Evolutionary conservation across 2,329 filamentous ascomycete species (phyloP), one percentile per base, ranked within the genome.

Genomic region (Colletotrichum liaoningense): DNA sequence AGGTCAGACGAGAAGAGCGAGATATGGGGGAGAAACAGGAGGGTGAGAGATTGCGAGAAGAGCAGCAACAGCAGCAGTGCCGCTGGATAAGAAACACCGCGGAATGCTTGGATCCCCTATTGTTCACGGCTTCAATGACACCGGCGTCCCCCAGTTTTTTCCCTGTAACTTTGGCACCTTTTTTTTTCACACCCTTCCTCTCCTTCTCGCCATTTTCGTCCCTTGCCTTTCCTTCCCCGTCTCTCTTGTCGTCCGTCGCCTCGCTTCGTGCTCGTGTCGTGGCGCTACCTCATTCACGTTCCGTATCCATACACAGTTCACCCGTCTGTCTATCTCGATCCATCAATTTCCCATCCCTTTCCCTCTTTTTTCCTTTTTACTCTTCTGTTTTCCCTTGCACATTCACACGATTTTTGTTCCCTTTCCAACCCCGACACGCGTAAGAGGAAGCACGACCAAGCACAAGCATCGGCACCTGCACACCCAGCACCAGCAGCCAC

Each of bases 311-410:
- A 58, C 62, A 59, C 54, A 33, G 63, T 74, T 57, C 60, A 59
- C 54, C 63, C 66, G 67, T 71, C 42, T n/a, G 16, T 49, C 42
- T 49, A n/a, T 49, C 42, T 71, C 42, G 16, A n/a, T 49, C 42
- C 19, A 49, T 49, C 42, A 19, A 49, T 73, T 74, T 63, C 73
- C 73, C 75, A 72, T 76, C 73, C 74, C 68, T 64, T 57, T 24
- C 65, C 60, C 63, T 58, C 22, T 35, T 22, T 33, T 54, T 73
- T 64, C 78, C 77, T 74, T 78, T 77, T 77, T 64, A 58, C 63
- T 19, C 11, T 76, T 76, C 75, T 75, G 59, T 72, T 67, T 71
- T 67, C 70, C 69, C 63, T 73, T 72, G 59, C 55, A 52, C 24
- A 14, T 38, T 60, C 38, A 19, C 52, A 46, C 56, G 33, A 12